Evolutionary conservation across 371 early-diverging fungal species (phyloP), one percentile per base, ranked within the genome.

Genomic region (Umbelopsis sp.): DNA sequence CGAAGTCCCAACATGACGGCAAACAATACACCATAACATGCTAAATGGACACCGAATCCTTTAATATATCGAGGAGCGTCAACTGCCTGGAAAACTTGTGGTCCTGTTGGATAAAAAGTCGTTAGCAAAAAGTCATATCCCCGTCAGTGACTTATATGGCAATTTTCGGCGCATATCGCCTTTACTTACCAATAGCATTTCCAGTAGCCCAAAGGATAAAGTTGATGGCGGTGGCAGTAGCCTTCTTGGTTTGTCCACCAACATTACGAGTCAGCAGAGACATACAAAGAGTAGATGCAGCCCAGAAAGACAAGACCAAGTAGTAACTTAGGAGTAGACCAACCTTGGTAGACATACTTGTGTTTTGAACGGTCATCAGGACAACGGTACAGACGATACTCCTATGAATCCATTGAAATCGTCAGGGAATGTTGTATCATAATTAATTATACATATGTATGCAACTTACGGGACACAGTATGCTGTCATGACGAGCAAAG

Each of bases 201-300:
- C 74, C 74, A 18, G 69, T 65, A 5, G 74, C 74, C 74, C 74
- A 74, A 22, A 71, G 68, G 16, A 74, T 66, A 50, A 74, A 74
- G 53, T 74, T 74, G 12, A 74, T 44, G 8, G 74, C 74, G n/a
- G 68, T 69, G 8, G 74, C 71, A 3, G 67, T 66, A 22, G 69
- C 57, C 50, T 74, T 74, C 16, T 74, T 74, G 20, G 74, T 74
- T 50, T 74, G 74, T 22, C 74, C 74, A 32, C 66, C 74, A 38
- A 74, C 69, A 35, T 74, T 74, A 25, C 71, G 65, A 20, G 62
- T 69, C 20, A 74, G 69, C 37, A 74, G 37, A 12, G 74, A 74
- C 52, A 74, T 50, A 37, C 44, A 37, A 45, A 74, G 69, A 0
- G 74, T 74, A 25, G 71, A 57, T 16, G 74, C 63, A n/a, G 64